Base-by-base conservation (phyloP, 192 early-diverging fungal genomes). In the Rhizoclosmatium globosum region DNA sequence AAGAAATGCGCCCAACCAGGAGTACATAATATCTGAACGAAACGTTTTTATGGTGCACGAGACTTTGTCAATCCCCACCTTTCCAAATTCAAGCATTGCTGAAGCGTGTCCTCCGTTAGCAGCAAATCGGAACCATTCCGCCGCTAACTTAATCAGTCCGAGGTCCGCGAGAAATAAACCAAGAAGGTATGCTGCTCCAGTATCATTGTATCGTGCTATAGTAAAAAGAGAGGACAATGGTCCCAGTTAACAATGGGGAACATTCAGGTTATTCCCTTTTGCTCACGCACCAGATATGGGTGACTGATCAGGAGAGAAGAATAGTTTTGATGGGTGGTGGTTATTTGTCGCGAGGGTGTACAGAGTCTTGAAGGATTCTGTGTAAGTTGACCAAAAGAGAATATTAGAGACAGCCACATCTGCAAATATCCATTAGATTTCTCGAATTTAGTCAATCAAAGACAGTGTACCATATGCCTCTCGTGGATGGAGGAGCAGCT, bases 51-150 rank as follows among this genome's bases (percentile, higher is more conserved):
- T 11, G 38, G 43, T 68, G 67, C 17, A 17, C 13, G 66, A 19
- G n/a, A 19, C 45, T 11, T 41, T 68, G 13, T 71, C 17, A 19
- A 11, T 47, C 2, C 23, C 38, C 2, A 71, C 69, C 50, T 71
- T 71, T 15, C 47, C 69, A 71, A 53, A 71, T 39, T 71, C 69
- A 17, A 71, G 9, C 69, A 71, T 71, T 13, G 43, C 69, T 47
- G n/a, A 1, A 15, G 69, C 3, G 50, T 71, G 39, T 38, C 44
- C 69, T 13, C 21, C 46, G 6, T 71, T 11, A 23, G 47, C 7
- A 6, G 69, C 42, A 39, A 56, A 15, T 23, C 13, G 13, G 2
- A 71, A 71, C 69, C 69, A 71, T 31, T 56, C 47, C 9, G 69
- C 69, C 23, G 69, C 46, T 6, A 71, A 17, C 2, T 48, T 6